These are phyloP conservation scores for Serendipita vermifera DNA, from an alignment of 768 basidiomycete genomes.

Conservation along the genomic window DNA sequence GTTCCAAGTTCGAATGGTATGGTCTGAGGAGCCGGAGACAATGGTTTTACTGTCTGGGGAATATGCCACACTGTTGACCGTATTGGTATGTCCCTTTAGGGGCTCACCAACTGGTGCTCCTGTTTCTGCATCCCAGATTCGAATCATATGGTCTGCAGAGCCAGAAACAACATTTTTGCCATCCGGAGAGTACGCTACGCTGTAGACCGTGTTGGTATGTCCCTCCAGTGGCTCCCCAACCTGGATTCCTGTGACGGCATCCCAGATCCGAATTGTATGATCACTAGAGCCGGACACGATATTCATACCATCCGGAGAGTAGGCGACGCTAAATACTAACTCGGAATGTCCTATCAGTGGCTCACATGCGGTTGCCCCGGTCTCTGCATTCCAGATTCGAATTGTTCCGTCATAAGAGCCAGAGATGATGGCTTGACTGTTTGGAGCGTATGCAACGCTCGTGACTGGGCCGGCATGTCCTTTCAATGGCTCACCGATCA, in stretches of 20 bases:
- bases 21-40: constrained; percentile 11
- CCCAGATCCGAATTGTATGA: constrained; percentile 13
- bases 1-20: constrained; percentile 13
- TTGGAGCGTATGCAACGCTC: constrained; percentile 10
- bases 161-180: constrained; percentile 19
- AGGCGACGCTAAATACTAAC: constrained; percentile 6
- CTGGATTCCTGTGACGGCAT: constrained; percentile 17
- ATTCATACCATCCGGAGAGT: background rate
- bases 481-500: constrained; percentile 12
- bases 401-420: constrained; percentile 12
- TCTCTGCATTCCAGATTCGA: constrained; percentile 16
- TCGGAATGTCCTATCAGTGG: constrained; percentile 16
- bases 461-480: background rate
- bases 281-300: constrained; percentile 12
- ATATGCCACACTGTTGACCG: constrained; percentile 9
- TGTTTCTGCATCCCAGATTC: constrained; percentile 14
- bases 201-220: constrained; percentile 21
- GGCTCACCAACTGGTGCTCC: constrained; percentile 13
- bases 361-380: constrained; percentile 17
- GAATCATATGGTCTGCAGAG: constrained; percentile 19
- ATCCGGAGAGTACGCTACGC: constrained; percentile 24
- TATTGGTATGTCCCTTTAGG: background rate
- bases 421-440: background rate
- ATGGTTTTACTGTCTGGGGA: background rate
- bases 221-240: constrained; percentile 21